Evolutionary conservation across 2,329 filamentous ascomycete genomes (phyloP), one percentile per base, ranked within the genome.

Genomic region (Purpureocillium takamizusanense): DNA sequence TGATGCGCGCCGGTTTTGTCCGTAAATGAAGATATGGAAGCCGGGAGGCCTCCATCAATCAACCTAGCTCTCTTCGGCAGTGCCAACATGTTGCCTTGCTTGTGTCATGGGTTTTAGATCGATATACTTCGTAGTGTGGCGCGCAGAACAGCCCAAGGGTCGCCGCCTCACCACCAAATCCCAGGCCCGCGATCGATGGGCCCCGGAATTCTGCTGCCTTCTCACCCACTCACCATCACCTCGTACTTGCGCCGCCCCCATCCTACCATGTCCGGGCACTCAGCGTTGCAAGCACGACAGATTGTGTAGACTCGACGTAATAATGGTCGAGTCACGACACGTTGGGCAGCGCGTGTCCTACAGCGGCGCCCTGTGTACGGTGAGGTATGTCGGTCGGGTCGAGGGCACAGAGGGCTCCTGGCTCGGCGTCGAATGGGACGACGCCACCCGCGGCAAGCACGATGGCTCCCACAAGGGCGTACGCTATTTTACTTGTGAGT

Each of bases 341-440:
- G 56, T 81, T 45, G 86, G 86, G 37, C 81, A 92, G 60, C 80
- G 92, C 12, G 69, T 90, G 31, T 94, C 86, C 4, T 94, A 85
- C 51, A 79, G 83, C 47, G 78, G 78, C 25, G 77, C 78, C 15
- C 63, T 84, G 31, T 95, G 89, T 62, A 97, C 90, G 1, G 74
- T 97, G 41, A 81, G 87, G 44, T 97, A 89, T 55, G 64, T 85
- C 44, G 92, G 92, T 33, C 60, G 73, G 27, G 83, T 97, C 7
- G 70, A 76, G 36, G 85, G 83, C 48, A 89, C 87, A 8, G 70
- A 75, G 32, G 86, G 87, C 35, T 69, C 74, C 45, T 97, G 90
- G 89, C 73, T 97, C 27, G 92, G 92, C 34, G 86, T 97, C 35
- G 92, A 98, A 72, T 98, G 92, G 92, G 90, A 97, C 62, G 86